These are phyloP conservation scores for Penicillium brevicompactum DNA, from an alignment of 2,329 filamentous ascomycete species.

Conservation along the genomic window DNA sequence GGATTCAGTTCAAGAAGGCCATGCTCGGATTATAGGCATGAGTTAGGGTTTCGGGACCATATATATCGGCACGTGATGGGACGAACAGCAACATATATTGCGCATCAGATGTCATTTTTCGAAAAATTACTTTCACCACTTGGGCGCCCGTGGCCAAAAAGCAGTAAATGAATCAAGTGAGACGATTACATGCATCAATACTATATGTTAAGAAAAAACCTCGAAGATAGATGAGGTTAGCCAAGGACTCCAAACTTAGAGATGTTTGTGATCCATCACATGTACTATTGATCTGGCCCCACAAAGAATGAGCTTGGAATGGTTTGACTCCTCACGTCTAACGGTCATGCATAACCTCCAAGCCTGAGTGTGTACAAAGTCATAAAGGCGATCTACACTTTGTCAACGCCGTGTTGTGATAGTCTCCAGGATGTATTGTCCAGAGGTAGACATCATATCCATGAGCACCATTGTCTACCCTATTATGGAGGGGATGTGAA, in stretches of 20 bases:
- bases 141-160: too few relatives aligned
- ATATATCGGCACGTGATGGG: conserved; percentile 2
- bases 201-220: not conserved
- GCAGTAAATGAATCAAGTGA: too few relatives aligned
- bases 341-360: not conserved
- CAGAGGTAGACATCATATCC: too few relatives aligned
- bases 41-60: conserved; percentile 1
- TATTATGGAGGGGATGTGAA: too few relatives aligned
- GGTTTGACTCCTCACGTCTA: not conserved
- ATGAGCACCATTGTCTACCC: too few relatives aligned
- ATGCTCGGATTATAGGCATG: not conserved
- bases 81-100: too few relatives aligned
- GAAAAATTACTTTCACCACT: too few relatives aligned
- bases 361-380: not conserved
- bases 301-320: not conserved
- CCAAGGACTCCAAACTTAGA: not conserved
- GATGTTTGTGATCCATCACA: not conserved
- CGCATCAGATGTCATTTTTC: too few relatives aligned
- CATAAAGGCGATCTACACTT: not conserved
- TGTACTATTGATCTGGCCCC: not conserved
- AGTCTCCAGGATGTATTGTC: too few relatives aligned
- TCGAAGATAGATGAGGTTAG: too few relatives aligned
- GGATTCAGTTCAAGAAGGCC: too few relatives aligned
- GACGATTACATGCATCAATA: not conserved
- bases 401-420: too few relatives aligned